Conservation (phyloP, 23 red algal species). For the Gracilaria domingensis region DNA sequence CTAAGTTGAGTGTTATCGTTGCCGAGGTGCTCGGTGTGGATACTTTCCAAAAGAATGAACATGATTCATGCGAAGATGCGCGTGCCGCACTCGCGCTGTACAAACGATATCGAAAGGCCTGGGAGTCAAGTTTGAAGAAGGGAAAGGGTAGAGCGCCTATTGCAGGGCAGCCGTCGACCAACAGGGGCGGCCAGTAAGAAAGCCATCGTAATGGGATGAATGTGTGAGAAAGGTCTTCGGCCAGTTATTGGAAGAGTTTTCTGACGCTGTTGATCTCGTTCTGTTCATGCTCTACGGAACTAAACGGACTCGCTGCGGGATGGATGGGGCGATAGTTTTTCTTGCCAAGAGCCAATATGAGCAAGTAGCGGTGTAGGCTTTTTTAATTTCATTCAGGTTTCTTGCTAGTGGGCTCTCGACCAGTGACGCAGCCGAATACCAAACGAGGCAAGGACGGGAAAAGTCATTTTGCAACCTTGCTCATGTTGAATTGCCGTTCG, state of each 20-base stretch:
- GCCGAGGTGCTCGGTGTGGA: conserved; percentile 79
- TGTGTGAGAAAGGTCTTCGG: background rate
- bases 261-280: background rate
- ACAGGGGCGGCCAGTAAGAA: background rate
- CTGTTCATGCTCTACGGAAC: background rate
- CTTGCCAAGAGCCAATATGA: too few relatives aligned
- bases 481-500: too few relatives aligned
- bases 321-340: too few relatives aligned
- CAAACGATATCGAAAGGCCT: conserved; percentile 77
- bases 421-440: too few relatives aligned
- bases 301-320: too few relatives aligned
- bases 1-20: conserved; percentile 81
- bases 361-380: background rate
- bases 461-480: too few relatives aligned
- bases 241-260: background rate
- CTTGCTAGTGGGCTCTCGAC: too few relatives aligned
- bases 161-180: background rate
- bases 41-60: conserved; percentile 72
- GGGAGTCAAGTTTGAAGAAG: conserved; percentile 68
- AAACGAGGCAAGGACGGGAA: too few relatives aligned
- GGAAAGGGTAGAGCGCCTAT: background rate
- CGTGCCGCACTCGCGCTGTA: conserved; percentile 88
- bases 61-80: conserved; percentile 96
- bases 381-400: background rate
- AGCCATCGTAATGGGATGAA: too few relatives aligned